Evolutionary conservation across 148 eudicot species (phyloP).

Genomic region (Chenopodium album): DNA sequence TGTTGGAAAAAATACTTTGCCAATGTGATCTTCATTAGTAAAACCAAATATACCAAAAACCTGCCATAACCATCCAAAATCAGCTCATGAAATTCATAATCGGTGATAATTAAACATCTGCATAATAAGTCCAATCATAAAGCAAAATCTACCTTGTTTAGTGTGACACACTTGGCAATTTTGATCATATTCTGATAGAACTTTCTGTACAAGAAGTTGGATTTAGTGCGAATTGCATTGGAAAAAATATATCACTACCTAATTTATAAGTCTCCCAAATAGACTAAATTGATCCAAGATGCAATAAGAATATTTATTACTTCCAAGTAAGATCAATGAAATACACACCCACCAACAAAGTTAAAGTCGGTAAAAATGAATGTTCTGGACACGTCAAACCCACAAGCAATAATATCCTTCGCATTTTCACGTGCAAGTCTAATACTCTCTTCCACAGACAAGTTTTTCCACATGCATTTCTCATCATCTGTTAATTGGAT

Average conservation of each 20-base stretch:
- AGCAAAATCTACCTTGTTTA: conserved; percentile 59
- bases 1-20: conserved; percentile 85
- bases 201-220: conserved; percentile 43
- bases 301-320: background rate
- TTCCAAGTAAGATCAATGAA: background rate
- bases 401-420: conserved; percentile 98
- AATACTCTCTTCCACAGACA: conserved; percentile 84
- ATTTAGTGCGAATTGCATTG: background rate
- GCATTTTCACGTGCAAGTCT: conserved; percentile 99
- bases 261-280: background rate
- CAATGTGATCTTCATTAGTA: conserved; percentile 85
- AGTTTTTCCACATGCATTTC: conserved; percentile 95
- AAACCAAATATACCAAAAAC: conserved; percentile 95
- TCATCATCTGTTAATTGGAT: conserved; percentile 97
- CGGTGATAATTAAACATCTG: background rate
- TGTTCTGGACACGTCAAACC: conserved; percentile 84
- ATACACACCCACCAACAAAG: conserved; percentile 86
- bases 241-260: background rate
- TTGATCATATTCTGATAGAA: conserved; percentile 86
- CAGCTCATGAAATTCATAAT: conserved; percentile 8
- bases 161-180: conserved; percentile 84
- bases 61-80: conserved; percentile 37
- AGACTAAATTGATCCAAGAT: background rate
- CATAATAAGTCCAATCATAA: background rate
- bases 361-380: conserved; percentile 87